These are phyloP conservation scores for Hydnomerulius pinastri DNA, from an alignment of 768 basidiomycete genomes.

Conservation along the genomic window DNA sequence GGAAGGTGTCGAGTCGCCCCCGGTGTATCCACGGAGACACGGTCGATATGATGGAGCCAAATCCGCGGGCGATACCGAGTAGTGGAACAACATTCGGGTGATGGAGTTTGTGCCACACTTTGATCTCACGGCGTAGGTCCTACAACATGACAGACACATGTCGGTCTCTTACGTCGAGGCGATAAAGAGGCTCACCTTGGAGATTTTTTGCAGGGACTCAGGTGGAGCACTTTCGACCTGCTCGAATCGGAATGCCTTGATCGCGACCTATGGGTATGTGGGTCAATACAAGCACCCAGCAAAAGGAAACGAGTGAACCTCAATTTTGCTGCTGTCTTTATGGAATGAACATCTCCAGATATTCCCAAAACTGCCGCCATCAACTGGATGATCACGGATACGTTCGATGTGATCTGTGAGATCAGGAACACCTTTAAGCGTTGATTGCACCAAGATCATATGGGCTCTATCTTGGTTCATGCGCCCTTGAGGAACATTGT, in stretches of 20 bases:
- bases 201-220: not conserved
- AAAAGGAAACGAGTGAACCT: not conserved
- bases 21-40: slow-evolving; percentile 19
- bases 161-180: not conserved
- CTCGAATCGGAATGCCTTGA: not conserved
- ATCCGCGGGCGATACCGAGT: slow-evolving; percentile 12
- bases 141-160: slow-evolving; percentile 1
- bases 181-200: not conserved
- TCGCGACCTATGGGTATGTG: not conserved
- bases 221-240: not conserved
- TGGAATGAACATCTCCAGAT: not conserved
- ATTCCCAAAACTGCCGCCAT: not conserved
- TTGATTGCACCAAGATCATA: not conserved
- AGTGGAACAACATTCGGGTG: slow-evolving; percentile 22
- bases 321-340: not conserved
- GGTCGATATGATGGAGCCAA: slow-evolving; percentile 9
- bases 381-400: not conserved
- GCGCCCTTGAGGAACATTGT: not conserved
- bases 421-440: not conserved
- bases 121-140: slow-evolving; percentile 19
- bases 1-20: slow-evolving; percentile 11
- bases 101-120: slow-evolving; percentile 18
- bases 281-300: too few species aligned
- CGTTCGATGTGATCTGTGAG: not conserved
- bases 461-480: not conserved